A percentile compares a stretch with the other conserved stretches of the same genome.
These are phyloP conservation scores for Oryza glaberrima DNA, from an alignment of 176 grass and related monocot species.

Conservation along the genomic window DNA sequence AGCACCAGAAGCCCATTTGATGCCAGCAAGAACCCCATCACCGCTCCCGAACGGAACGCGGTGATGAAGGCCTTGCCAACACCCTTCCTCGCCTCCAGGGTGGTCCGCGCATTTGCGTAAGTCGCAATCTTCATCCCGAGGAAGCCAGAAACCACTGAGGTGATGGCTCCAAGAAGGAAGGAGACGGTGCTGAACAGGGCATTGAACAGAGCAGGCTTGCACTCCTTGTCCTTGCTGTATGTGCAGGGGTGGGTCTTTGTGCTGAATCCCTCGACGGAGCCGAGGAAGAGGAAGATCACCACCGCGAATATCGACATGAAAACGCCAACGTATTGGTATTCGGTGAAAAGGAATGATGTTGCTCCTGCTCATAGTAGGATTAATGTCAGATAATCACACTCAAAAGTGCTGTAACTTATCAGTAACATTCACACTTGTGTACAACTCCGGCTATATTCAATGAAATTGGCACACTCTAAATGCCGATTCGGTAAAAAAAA, in stretches of 20 bases:
- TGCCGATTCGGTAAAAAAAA: no score
- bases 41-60: slow-evolving; percentile 55
- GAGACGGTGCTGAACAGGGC: slow-evolving; percentile 53
- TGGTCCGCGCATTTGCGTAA: slow-evolving; percentile 58
- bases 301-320: slow-evolving; percentile 81
- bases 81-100: slow-evolving; percentile 57
- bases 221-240: slow-evolving; percentile 52
- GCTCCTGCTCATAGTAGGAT: slow-evolving; percentile 46
- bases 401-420: background rate
- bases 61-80: slow-evolving; percentile 56
- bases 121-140: slow-evolving; percentile 68
- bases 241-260: slow-evolving; percentile 62
- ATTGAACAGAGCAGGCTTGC: slow-evolving; percentile 53
- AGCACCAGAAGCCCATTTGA: slow-evolving; percentile 58
- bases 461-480: no score
- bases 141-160: slow-evolving; percentile 57
- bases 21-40: slow-evolving; percentile 60
- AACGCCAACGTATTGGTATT: slow-evolving; percentile 71
- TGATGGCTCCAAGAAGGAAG: slow-evolving; percentile 53
- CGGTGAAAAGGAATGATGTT: slow-evolving; percentile 74
- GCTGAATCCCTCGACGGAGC: slow-evolving; percentile 81
- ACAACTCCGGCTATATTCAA: no score
- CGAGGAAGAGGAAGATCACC: slow-evolving; percentile 82
- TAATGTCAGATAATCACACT: slow-evolving; percentile 7
- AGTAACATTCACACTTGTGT: background rate